Percentiles rank a stretch among this genome's conserved stretches.
Conservation (phyloP, 2,329 filamentous ascomycete genomes). For the Orbilia oligospora region DNA sequence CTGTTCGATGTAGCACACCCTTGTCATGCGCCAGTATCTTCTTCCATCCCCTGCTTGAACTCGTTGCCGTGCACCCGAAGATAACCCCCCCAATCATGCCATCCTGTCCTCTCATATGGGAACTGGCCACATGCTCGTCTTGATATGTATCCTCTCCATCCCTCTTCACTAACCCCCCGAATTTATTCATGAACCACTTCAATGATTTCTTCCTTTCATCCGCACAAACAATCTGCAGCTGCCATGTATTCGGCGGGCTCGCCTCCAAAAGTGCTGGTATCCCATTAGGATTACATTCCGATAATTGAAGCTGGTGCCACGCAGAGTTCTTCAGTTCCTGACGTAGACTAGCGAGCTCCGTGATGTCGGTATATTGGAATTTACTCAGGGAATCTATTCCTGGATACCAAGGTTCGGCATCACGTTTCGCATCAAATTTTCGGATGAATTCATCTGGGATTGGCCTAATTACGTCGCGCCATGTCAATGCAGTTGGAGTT, state of each 20-base stretch:
- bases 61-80: constrained; percentile 50
- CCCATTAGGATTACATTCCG: constrained; percentile 49
- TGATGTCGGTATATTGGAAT: constrained; percentile 38
- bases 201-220: constrained; percentile 48
- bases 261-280: constrained; percentile 45
- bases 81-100: constrained; percentile 53
- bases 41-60: constrained; percentile 41
- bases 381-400: constrained; percentile 54
- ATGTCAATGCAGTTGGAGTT: constrained; percentile 26
- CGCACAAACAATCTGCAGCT: constrained; percentile 53
- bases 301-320: constrained; percentile 47
- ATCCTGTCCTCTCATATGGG: constrained; percentile 41
- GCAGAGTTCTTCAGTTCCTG: constrained; percentile 33
- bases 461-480: constrained; percentile 41
- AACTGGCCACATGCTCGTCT: constrained; percentile 54
- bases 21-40: constrained; percentile 40
- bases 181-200: constrained; percentile 57
- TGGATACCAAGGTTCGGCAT: constrained; percentile 50
- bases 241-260: constrained; percentile 43
- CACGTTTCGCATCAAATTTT: constrained; percentile 41
- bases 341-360: constrained; percentile 40
- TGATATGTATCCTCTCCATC: constrained; percentile 48
- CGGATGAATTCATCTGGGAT: constrained; percentile 52
- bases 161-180: constrained; percentile 35
- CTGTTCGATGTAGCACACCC: constrained; percentile 43